phyloP scores from a whole-genome alignment of 106 monocot species.

The Ottelia alismoides region DNA sequence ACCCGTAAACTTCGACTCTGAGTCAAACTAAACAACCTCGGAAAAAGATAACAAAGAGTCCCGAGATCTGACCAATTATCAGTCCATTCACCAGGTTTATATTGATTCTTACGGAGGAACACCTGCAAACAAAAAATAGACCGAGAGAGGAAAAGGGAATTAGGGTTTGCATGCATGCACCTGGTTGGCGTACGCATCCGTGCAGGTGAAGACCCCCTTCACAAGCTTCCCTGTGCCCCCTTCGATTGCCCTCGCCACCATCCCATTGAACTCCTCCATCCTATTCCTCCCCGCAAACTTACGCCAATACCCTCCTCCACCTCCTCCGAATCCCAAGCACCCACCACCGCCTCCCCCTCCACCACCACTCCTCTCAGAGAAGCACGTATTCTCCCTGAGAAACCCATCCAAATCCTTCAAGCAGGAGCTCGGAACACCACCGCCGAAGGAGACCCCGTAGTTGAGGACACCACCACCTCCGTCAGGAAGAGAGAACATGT shows the following conservation, averaged over 20 bases:
- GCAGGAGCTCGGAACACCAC: conserved; percentile 11
- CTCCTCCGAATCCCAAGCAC: not conserved
- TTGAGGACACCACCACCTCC: conserved; percentile 55
- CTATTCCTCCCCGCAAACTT: conserved; percentile 39
- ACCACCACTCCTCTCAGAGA: conserved; percentile 17
- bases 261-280: conserved; percentile 66
- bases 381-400: conserved; percentile 52
- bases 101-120: too few relatives aligned
- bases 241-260: conserved; percentile 71
- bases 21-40: too few relatives aligned
- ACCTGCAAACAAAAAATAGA: too few relatives aligned
- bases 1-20: too few relatives aligned
- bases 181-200: conserved; percentile 51
- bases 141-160: too few relatives aligned
- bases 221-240: conserved; percentile 78
- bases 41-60: too few relatives aligned
- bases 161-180: conserved; percentile 7
- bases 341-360: not conserved
- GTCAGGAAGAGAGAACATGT: conserved; percentile 67
- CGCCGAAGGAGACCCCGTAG: conserved; percentile 53
- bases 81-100: too few relatives aligned
- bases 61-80: too few relatives aligned
- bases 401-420: conserved; percentile 35
- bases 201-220: conserved; percentile 68
- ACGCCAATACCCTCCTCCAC: conserved; percentile 42